Base-by-base conservation (phyloP, 768 basidiomycete species). In the Phlebiopsis gigantea region DNA sequence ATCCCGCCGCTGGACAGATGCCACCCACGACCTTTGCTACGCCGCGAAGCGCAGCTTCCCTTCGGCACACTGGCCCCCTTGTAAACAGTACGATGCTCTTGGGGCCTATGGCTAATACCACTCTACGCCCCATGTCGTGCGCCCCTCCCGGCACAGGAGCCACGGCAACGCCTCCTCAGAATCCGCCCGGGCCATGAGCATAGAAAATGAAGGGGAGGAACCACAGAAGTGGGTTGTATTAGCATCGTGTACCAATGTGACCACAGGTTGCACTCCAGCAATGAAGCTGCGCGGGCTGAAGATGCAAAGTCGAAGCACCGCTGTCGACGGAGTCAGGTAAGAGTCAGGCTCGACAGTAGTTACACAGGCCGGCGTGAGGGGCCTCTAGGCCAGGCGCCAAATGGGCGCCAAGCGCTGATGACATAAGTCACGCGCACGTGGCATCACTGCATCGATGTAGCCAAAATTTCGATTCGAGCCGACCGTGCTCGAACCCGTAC, bases 91-190 rank as follows among this genome's bases (percentile, higher is more conserved):
- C 63, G 17, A 30, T 63, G 43, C 63, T 62, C 2, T 39, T 68
- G 21, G 66, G 66, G 2, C 66, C 66, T 10, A 58, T 61, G 1
- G 63, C 65, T 9, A 66, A 61, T 55, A 63, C 56, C 7, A 59
- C 56, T 17, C 26, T 64, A 26, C 60, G 61, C 22, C 59, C 58
- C 1, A 56, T 46, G 19, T 54, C 46, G 8, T 28, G 47, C 26
- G 47, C 26, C 5, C 28, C 29, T 10, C 31, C 24, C 50, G 15
- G 49, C 41, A 47, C 25, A 43, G 22, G 46, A 1, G 46, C 26
- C 22, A 49, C 21, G 45, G 22, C 30, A 30, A 51, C 46, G 29
- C 57, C 53, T 22, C 47, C 46, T 21, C 52, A 26, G 15, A 48
- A 21, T 10, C 47, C 45, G 5, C 9, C 22, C 45, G 22, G 26